Base-by-base conservation (phyloP, 345 rosid species). In the Linum lewisii region DNA sequence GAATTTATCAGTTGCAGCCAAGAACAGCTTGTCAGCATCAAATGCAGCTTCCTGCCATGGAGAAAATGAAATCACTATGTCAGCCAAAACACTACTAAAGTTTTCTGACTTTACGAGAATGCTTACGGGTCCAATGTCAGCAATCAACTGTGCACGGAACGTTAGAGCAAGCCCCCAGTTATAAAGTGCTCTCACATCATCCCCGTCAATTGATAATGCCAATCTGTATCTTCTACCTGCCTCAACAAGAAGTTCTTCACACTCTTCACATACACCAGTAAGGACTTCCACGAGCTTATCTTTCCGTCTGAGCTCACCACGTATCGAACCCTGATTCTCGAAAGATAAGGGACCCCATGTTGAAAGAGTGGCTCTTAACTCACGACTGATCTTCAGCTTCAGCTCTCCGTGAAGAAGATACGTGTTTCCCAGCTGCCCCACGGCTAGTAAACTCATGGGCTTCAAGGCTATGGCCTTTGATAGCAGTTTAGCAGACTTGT, bases 151-250 rank as follows among this genome's bases (percentile, higher is more conserved):
- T 5, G 88, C 88, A 34, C 88, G 88, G 71, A 77, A 83, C 63
- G 83, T 81, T 21, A 85, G 76, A 54, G 88, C 93, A 69, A 85
- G 86, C 37, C 88, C 93, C 86, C 93, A 85, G 22, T 85, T 85
- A 64, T 85, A 81, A 19, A 83, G 65, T 22, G 93, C 84, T 68
- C 84, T 74, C 29, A 73, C 75, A 60, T 85, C 93, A 64, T 68
- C 68, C 51, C 86, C 86, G 59, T 82, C 88, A 44, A 85, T 85
- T 9, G 83, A 77, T 67, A 82, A 50, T 23, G 86, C 93, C 59
- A 72, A 54, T 59, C 79, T 74, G 72, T 85, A 85, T 9, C 81
- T 82, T 69, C 76, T 78, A 50, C 92, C 92, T 45, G 86, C 88
- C 64, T 79, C 72, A 42, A 83, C 81, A 47, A 85, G 86, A 65